Percentiles rank a stretch among this genome's conserved stretches.
Evolutionary conservation across 768 basidiomycete genomes (phyloP).

Genomic region (Terana coerulea): DNA sequence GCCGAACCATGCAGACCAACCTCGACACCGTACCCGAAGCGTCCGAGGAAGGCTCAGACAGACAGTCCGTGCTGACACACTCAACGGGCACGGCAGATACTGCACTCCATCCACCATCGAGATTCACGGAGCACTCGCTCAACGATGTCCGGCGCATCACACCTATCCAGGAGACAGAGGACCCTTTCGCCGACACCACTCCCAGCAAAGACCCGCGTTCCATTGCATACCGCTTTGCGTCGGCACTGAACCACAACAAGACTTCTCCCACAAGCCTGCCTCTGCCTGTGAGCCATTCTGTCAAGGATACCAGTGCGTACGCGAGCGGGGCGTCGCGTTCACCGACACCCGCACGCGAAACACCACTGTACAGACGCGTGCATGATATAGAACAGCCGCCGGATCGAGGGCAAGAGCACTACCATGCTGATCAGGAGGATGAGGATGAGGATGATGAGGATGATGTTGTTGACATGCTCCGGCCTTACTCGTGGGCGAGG

Average conservation of each 20-base stretch:
- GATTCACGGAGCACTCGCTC: constrained; percentile 6
- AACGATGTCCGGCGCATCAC: not conserved
- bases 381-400: constrained; percentile 2
- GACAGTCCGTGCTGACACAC: constrained; percentile 18
- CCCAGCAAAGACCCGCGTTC: not conserved
- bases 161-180: constrained; percentile 5
- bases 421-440: constrained; percentile 9
- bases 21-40: constrained; percentile 21
- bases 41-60: constrained; percentile 22
- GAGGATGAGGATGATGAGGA: not conserved
- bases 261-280: not conserved
- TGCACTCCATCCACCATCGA: constrained; percentile 12
- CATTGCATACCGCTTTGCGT: constrained; percentile 8
- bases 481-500: not conserved
- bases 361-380: constrained; percentile 1
- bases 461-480: not conserved
- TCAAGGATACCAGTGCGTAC: not conserved
- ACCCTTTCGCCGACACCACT: constrained; percentile 27
- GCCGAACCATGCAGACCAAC: constrained; percentile 7
- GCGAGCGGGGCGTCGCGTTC: constrained; percentile 8
- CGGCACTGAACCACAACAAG: constrained; percentile 4
- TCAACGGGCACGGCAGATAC: constrained; percentile 6
- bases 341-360: constrained; percentile 7
- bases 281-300: not conserved
- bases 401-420: not conserved